phyloP scores from a whole-genome alignment of 176 grass and related monocot species.

The Bromus sterilis region DNA sequence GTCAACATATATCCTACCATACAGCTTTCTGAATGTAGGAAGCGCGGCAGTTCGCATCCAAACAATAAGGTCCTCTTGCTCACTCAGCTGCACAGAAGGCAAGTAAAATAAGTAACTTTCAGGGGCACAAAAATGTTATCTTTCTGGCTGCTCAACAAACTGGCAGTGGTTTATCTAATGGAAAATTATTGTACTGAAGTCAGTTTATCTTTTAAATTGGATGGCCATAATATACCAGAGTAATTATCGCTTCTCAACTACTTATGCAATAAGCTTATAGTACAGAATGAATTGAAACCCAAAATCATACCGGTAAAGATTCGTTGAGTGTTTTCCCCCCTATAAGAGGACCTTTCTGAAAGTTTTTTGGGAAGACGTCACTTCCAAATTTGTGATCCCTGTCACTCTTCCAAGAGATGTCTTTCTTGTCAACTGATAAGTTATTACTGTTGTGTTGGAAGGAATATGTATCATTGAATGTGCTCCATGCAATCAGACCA shows the following conservation, averaged over 20 bases:
- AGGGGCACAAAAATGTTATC: background rate
- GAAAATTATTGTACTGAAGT: background rate
- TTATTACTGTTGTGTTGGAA: constrained; percentile 27
- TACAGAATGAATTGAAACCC: background rate
- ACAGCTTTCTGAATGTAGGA: constrained; percentile 88
- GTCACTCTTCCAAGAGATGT: constrained; percentile 94
- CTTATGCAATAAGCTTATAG: background rate
- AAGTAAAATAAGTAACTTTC: constrained; percentile 8
- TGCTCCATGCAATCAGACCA: constrained; percentile 94
- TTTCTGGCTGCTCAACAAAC: background rate
- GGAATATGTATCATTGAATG: constrained; percentile 85
- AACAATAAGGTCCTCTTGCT: constrained; percentile 91
- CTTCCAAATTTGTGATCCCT: constrained; percentile 93
- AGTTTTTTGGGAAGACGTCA: constrained; percentile 74
- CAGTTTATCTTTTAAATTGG: constrained; percentile 13
- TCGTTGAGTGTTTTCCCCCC: constrained; percentile 55
- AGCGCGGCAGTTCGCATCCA: constrained; percentile 93
- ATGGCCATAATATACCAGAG: background rate
- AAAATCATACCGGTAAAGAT: constrained; percentile 41
- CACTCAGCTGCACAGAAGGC: constrained; percentile 53
- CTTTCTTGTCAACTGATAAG: constrained; percentile 55
- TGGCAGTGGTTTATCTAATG: background rate
- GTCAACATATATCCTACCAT: constrained; percentile 64
- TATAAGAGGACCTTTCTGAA: constrained; percentile 60
- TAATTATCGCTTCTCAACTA: background rate